Conservation (phyloP, 2,329 filamentous ascomycete genomes). For the Metarhizium sp. region DNA sequence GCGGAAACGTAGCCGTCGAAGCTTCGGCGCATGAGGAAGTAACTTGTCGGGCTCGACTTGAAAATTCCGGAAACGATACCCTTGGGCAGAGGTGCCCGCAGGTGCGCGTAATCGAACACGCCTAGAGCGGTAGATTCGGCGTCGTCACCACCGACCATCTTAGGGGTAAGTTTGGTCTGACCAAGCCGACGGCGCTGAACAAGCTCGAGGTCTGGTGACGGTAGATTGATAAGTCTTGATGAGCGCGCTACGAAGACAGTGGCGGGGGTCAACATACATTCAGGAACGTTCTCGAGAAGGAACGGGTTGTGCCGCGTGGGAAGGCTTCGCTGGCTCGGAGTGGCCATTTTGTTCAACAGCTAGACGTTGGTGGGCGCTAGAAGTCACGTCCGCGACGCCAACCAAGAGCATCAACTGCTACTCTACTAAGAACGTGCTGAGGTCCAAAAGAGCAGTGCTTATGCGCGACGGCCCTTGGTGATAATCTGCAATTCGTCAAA, state of each 20-base stretch:
- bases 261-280: constrained; percentile 37
- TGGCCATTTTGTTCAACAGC: constrained; percentile 21
- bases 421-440: not conserved
- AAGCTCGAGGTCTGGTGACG: constrained; percentile 55
- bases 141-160: constrained; percentile 66
- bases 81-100: constrained; percentile 85
- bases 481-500: not conserved
- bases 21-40: constrained; percentile 92
- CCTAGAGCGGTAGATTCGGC: constrained; percentile 66
- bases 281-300: constrained; percentile 53
- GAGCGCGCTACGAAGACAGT: constrained; percentile 3
- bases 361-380: not conserved
- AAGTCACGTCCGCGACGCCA: constrained; percentile 3
- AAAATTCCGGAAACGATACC: constrained; percentile 92
- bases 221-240: constrained; percentile 14
- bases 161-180: constrained; percentile 82
- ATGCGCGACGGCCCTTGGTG: not conserved
- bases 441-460: not conserved
- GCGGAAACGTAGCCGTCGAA: constrained; percentile 77
- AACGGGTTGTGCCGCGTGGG: constrained; percentile 57
- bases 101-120: constrained; percentile 90
- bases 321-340: constrained; percentile 33
- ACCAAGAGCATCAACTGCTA: not conserved
- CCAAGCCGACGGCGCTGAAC: constrained; percentile 80
- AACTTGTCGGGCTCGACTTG: constrained; percentile 78